Base-by-base conservation (phyloP, 148 eudicot species). In the Beta vulgaris region DNA sequence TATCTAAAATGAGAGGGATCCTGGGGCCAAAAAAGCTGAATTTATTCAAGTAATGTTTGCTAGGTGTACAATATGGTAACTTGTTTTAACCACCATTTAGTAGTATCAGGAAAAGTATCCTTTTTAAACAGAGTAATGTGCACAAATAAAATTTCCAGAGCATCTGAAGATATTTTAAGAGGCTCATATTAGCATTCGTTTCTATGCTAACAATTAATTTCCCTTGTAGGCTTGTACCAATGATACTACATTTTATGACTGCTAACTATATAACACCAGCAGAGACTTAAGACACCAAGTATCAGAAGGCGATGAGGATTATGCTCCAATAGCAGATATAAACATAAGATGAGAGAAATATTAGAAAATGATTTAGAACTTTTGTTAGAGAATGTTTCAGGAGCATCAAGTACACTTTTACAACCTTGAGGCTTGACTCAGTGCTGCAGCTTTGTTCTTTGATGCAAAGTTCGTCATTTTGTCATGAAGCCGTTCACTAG, bases 361-460 rank as follows among this genome's bases (percentile, higher is more conserved):
- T 31, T 28, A 32, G 29, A 65, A 69, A 31, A 42, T 25, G 34
- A 62, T 49, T 15, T 6, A 80, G 19, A 44, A 29, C 55, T 54
- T n/a, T 64, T 54, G 36, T 39, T 40, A 43, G 42, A 69, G 46
- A 34, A 28, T 39, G 29, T 57, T 79, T 53, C 61, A 71, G 12
- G 61, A 68, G 46, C 60, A 78, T 73, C 26, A 57, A 37, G 73
- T 65, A 70, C 53, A 79, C 31, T 48, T 66, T 54, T 76, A 91
- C 42, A 75, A 95, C 99, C 90, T 95, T 71, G 85, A 68, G 71
- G 88, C 81, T 80, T 90, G 94, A 77, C 91, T 91, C 73, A 95
- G 85, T 76, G 87, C 89, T 43, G 99, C 99, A 68, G 98, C 98
- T 89, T 95, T 95, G 85, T 95, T 95, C 84, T 89, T 91, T 36